Evolutionary conservation across 176 grass and related monocot species (phyloP).

Genomic region (Oryza meyeriana): DNA sequence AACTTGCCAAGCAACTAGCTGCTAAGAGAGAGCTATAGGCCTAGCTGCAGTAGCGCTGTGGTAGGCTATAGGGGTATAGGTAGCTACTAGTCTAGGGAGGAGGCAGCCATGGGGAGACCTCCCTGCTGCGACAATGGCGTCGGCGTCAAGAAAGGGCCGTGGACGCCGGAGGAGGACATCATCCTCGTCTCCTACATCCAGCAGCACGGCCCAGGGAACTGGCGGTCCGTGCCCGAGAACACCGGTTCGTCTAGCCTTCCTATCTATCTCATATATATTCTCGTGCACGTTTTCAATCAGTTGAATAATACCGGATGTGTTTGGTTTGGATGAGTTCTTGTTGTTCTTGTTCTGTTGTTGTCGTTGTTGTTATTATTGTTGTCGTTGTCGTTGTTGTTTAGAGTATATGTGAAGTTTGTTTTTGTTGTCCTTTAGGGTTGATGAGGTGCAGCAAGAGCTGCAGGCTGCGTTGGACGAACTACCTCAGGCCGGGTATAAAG

Average conservation of each 20-base stretch:
- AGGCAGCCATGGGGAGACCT: slow-evolving; percentile 43
- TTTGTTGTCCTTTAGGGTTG: slow-evolving; percentile 30
- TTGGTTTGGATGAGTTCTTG: not conserved
- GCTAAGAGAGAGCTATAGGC: not conserved
- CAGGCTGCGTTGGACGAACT: slow-evolving; percentile 55
- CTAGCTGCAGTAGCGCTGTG: not conserved
- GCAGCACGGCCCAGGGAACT: slow-evolving; percentile 57
- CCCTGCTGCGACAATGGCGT: slow-evolving; percentile 48
- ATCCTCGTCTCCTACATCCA: slow-evolving; percentile 65
- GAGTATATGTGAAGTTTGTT: slow-evolving; percentile 29
- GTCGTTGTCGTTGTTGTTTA: not conserved
- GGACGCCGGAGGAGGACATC: slow-evolving; percentile 64
- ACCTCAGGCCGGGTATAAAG: slow-evolving; percentile 47
- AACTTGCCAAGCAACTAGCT: not conserved
- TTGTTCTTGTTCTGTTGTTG: not conserved
- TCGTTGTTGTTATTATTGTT: not conserved
- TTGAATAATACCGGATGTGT: not conserved
- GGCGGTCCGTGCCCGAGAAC: slow-evolving; percentile 51
- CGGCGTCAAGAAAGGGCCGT: slow-evolving; percentile 53
- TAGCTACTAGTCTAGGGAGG: not conserved
- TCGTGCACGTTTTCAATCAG: not conserved
- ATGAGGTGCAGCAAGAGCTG: slow-evolving; percentile 69
- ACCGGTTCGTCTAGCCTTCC: slow-evolving; percentile 17
- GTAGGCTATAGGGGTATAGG: not conserved
- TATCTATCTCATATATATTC: too few relatives aligned